Base-by-base conservation (phyloP, 495 filamentous ascomycete species). In the Xanthoparmelia taractica region DNA sequence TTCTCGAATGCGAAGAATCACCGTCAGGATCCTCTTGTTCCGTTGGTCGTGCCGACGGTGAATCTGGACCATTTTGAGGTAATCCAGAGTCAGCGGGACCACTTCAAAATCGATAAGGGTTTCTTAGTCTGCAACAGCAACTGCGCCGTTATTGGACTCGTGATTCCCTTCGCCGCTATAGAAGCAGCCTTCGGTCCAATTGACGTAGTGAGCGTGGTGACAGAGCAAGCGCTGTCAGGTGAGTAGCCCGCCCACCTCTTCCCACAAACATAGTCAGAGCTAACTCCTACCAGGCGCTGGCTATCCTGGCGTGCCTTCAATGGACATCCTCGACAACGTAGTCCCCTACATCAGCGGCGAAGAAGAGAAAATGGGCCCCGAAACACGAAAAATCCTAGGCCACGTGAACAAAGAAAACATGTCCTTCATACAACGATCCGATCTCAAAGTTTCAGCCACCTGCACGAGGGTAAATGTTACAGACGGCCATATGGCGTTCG, bases 1-100 rank as follows among this genome's bases (percentile, higher is more conserved):
- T 94, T 95, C 76, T 92, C 88, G 61, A 95, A 93, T 69, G 88
- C 90, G 8, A 94, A 94, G 79, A 93, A 93, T 81, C 87, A 91
- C 78, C 87, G 90, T 69, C 85, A 86, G 70, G 84, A 92, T 73
- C 88, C 89, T 23, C 77, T 88, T 41, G 88, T 91, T n/a, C 90
- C 91, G 6, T 82, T 95, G 66, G 85, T 95, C 59, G 89, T 95
- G 37, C 90, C 90, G 4, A 92, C 87, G 23, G 88, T 93, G 65
- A 94, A 93, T 76, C 82, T 89, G 17, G 73, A 79, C n/a, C 89
- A 94, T 73, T 77, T 94, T 67, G 80, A 85, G 71, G 74, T 92
- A 60, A 90, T 94, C 68, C 87, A 86, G 18, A 83, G 90, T 73
- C 89, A 94, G 75, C 80, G 85, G 50, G 78, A 80, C 69, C 77